Evolutionary conservation across 768 basidiomycete genomes (phyloP).

Genomic region (Tricholoma sp.): DNA sequence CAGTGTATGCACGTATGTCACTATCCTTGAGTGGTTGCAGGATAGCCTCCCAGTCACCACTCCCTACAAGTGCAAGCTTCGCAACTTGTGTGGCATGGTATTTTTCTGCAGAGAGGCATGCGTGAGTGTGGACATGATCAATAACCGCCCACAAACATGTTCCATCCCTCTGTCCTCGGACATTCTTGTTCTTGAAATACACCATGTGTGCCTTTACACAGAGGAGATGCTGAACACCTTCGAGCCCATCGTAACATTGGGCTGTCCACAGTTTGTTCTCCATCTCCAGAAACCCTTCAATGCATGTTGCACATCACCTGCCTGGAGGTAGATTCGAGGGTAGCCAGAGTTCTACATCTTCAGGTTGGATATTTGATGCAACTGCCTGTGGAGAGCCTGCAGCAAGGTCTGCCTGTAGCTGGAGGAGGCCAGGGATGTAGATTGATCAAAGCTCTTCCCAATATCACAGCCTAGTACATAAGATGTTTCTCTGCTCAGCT

Average conservation of each 20-base stretch:
- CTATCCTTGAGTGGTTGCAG: slow-evolving; percentile 4
- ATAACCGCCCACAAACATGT: no score
- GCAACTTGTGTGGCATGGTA: background rate
- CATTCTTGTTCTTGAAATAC: background rate
- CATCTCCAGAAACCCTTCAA: slow-evolving; percentile 5
- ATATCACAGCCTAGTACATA: background rate
- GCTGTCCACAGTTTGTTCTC: slow-evolving; percentile 18
- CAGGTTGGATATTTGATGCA: slow-evolving; percentile 2
- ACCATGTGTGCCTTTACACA: slow-evolving; percentile 12
- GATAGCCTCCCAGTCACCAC: slow-evolving; percentile 6
- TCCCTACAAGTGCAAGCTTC: background rate
- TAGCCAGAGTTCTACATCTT: slow-evolving; percentile 2
- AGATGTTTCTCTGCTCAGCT: background rate
- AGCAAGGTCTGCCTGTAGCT: background rate
- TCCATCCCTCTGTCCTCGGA: background rate
- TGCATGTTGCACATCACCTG: background rate
- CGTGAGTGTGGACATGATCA: background rate
- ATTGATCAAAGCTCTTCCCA: background rate
- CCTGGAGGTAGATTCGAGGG: slow-evolving; percentile 11
- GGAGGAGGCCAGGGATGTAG: background rate
- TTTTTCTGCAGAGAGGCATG: background rate
- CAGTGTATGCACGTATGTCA: slow-evolving; percentile 9
- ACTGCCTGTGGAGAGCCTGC: background rate
- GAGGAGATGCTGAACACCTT: slow-evolving; percentile 12
- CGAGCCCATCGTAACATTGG: slow-evolving; percentile 18